Conservation (phyloP, 1,284 basidiomycete species). For the Athelia sp. region DNA sequence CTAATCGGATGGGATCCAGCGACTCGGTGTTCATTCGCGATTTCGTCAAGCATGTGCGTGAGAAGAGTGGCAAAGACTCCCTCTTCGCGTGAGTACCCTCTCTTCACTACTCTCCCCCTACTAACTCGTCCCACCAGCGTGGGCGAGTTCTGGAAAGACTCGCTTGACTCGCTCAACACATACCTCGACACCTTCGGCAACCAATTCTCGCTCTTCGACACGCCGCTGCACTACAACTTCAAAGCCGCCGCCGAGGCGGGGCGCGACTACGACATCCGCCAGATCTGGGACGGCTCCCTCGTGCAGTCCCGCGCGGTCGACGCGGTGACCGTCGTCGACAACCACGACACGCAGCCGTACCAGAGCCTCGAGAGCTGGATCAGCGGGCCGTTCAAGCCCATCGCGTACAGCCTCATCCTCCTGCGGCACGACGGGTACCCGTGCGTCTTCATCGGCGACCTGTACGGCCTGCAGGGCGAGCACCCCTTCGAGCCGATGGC, state of each 20-base stretch:
- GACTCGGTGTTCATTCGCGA: conserved; percentile 39
- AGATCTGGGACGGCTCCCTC: conserved; percentile 54
- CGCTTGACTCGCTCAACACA: conserved; percentile 30
- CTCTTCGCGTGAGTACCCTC: too few relatives aligned
- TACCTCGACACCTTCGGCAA: conserved; percentile 31
- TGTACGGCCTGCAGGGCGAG: conserved; percentile 69
- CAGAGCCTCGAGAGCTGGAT: too few relatives aligned
- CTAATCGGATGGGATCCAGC: conserved; percentile 11
- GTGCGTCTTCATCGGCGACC: conserved; percentile 91
- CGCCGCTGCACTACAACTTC: conserved; percentile 72
- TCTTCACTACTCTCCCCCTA: too few relatives aligned
- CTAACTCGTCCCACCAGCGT: too few relatives aligned
- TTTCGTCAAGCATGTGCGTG: conserved; percentile 46
- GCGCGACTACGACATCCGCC: conserved; percentile 60
- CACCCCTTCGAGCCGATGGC: conserved; percentile 48
- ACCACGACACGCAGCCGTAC: conserved; percentile 46
- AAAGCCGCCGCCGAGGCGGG: conserved; percentile 56
- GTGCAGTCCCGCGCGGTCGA: conserved; percentile 56
- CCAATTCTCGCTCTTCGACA: conserved; percentile 63
- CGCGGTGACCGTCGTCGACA: conserved; percentile 80
- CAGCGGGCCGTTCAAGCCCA: conserved; percentile 73
- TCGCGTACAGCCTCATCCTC: conserved; percentile 85
- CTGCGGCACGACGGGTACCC: conserved; percentile 84
- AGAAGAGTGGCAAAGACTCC: conserved; percentile 31
- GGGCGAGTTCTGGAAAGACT: conserved; percentile 49